Evolutionary conservation across 176 grass and related monocot species (phyloP).

Genomic region (Tuctoria greenei): DNA sequence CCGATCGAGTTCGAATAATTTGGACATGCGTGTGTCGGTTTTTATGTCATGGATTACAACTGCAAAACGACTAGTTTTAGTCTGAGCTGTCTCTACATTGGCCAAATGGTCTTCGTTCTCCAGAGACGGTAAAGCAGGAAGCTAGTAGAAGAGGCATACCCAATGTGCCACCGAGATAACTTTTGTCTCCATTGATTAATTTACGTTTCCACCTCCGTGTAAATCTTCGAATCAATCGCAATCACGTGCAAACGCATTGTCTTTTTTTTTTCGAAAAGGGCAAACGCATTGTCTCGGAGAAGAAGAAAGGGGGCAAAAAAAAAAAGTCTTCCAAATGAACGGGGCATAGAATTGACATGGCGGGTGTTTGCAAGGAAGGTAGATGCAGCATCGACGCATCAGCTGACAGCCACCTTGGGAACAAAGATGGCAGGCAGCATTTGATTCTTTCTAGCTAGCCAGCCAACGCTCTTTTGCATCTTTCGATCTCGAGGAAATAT

Average conservation of each 20-base stretch:
- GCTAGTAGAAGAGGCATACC: background rate
- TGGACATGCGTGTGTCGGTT: background rate
- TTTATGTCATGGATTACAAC: conserved; percentile 18
- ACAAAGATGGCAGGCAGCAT: conserved; percentile 52
- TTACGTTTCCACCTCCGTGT: conserved; percentile 24
- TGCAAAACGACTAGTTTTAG: background rate
- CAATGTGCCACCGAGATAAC: conserved; percentile 7
- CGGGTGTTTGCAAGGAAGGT: conserved; percentile 42
- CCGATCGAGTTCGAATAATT: background rate
- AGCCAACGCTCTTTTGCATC: conserved; percentile 35
- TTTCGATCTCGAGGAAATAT: conserved; percentile 37
- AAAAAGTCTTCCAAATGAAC: background rate
- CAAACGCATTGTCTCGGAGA: conserved; percentile 16
- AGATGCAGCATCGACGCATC: conserved; percentile 43
- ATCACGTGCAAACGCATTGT: conserved; percentile 39
- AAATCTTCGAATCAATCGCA: conserved; percentile 37
- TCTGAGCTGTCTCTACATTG: background rate
- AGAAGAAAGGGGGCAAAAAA: background rate
- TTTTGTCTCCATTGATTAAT: conserved; percentile 21
- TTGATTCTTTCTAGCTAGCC: conserved; percentile 44
- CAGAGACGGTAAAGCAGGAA: background rate
- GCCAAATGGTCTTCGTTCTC: background rate
- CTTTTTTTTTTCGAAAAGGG: too few relatives aligned
- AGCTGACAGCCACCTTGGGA: conserved; percentile 47
- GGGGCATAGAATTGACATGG: background rate